A percentile compares a stretch with the other conserved stretches of the same genome.
Evolutionary conservation across 2,329 filamentous ascomycete genomes (phyloP).

Genomic region (Ophiostoma ulmi): DNA sequence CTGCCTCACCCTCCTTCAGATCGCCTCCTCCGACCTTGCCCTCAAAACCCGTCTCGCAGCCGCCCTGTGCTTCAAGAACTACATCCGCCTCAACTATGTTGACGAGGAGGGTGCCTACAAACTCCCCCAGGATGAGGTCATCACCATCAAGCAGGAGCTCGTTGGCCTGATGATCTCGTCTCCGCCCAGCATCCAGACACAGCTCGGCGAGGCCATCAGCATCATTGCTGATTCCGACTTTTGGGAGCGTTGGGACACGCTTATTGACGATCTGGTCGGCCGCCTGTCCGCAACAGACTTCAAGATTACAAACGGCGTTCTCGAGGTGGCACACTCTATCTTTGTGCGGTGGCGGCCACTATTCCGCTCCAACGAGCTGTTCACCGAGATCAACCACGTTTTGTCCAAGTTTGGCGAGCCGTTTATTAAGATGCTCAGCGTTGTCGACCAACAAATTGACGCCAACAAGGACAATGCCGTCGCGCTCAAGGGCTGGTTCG

Average conservation of each 20-base stretch:
- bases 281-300: conserved; percentile 77
- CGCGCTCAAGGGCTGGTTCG: conserved; percentile 70
- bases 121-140: conserved; percentile 74
- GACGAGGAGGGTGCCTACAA: conserved; percentile 95
- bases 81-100: conserved; percentile 89
- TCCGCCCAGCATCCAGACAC: conserved; percentile 79
- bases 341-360: conserved; percentile 94
- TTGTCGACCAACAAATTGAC: conserved; percentile 67
- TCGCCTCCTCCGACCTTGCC: conserved; percentile 72
- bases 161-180: conserved; percentile 96
- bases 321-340: conserved; percentile 97
- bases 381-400: conserved; percentile 94
- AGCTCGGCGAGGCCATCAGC: conserved; percentile 94
- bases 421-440: conserved; percentile 73
- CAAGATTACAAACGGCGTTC: conserved; percentile 83
- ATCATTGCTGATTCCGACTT: conserved; percentile 98
- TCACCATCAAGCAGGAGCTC: conserved; percentile 87
- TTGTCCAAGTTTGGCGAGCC: conserved; percentile 76
- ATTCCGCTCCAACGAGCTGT: conserved; percentile 87
- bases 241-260: conserved; percentile 91
- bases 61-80: conserved; percentile 97
- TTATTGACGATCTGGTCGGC: conserved; percentile 76
- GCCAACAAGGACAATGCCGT: conserved; percentile 71
- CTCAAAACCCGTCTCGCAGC: conserved; percentile 77
- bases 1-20: conserved; percentile 81